Evolutionary conservation across 345 rosid genomes (phyloP), one percentile per base, ranked within the genome.

Genomic region (Clausena lansium): DNA sequence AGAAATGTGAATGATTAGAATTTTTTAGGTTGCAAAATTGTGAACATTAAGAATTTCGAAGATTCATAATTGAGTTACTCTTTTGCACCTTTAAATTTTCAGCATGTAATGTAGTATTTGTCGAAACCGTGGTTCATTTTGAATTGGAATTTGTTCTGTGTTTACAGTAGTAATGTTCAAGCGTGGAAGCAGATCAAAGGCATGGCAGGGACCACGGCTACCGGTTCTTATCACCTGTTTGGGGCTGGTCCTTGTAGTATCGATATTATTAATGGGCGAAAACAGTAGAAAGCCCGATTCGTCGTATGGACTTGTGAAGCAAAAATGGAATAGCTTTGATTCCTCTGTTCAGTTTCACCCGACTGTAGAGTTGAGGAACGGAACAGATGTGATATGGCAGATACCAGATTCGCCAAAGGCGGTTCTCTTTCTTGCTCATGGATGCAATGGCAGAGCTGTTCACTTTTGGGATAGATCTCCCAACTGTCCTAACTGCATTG

Each of bases 401-500:
- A 84, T 94, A 80, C 98, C 99, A 0, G 84, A 86, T 33, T 91
- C 88, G 17, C 92, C 97, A 1, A 94, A 88, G 70, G 99, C 93
- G 22, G 91, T 91, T 84, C 86, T 96, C 63, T 91, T 96, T 82
- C 50, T 91, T 20, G 98, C 94, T 79, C 99, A 96, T 76, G 99
- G 99, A 61, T 96, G 99, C 71, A 74, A 88, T 33, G 92, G 97
- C 52, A 89, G 87, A 83, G 98, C 99, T 71, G 77, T 25, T 15
- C 86, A 91, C 85, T 96, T 96, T 73, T 94, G 98, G 98, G 97
- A 96, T 72, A 91, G 75, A 62, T 92, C 97, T 78, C 75, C 87
- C 35, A 75, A 82, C 79, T 94, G 97, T 75, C 83, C 84, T 17
- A 50, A 86, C 2, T 96, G 98, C 78, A 64, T 89, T 36, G 97